phyloP scores from a whole-genome alignment of 106 monocot genomes.

The Phalaenopsis equestris region DNA sequence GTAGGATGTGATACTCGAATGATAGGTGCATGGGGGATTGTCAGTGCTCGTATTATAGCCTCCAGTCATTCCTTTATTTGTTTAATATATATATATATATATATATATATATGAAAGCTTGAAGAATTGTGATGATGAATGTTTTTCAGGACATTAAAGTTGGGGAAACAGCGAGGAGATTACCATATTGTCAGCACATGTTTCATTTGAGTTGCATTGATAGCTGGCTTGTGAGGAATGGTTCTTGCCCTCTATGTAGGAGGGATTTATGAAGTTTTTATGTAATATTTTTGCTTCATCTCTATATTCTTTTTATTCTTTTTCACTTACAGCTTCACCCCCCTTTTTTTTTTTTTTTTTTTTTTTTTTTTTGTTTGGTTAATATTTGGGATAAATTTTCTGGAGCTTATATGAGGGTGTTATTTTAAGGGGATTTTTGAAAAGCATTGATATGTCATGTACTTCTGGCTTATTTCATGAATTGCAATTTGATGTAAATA shows the following conservation, averaged over 20 bases:
- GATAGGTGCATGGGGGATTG: no score
- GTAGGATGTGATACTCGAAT: no score
- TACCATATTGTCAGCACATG: constrained; percentile 68
- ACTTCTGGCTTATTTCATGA: no score
- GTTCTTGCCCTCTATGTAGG: constrained; percentile 81
- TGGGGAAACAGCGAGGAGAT: constrained; percentile 48
- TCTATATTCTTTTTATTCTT: not conserved
- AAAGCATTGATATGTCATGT: no score
- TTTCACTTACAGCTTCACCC: not conserved
- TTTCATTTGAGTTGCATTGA: constrained; percentile 85
- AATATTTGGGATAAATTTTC: no score
- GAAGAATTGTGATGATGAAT: not conserved
- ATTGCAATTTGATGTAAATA: no score
- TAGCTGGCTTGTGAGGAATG: constrained; percentile 66
- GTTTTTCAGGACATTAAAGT: constrained; percentile 55
- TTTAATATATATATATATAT: no score
- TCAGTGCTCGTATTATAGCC: no score
- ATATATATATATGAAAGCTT: not conserved
- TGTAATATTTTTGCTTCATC: not conserved
- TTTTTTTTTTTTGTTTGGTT: no score
- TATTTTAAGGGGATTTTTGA: no score
- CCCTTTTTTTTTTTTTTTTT: not conserved
- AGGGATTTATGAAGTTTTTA: constrained; percentile 24
- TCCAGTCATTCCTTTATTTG: no score
- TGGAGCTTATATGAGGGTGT: no score